A percentile compares a stretch with the other conserved stretches of the same genome.
Conservation (phyloP, 441 rosid genomes). For the Raphanus hybrid region DNA sequence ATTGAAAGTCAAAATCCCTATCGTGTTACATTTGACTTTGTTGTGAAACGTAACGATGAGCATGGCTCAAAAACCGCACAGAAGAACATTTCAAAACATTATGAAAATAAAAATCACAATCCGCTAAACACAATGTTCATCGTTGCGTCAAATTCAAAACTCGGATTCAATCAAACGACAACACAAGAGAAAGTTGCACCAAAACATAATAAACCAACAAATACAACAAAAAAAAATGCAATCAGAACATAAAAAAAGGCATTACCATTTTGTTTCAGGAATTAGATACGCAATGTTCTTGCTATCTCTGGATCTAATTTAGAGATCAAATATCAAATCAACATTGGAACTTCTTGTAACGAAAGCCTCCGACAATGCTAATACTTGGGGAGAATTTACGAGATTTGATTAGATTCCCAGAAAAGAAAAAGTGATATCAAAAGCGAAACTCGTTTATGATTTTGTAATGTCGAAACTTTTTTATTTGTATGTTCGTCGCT, state of each 20-base stretch:
- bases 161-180: conserved; percentile 14
- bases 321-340: conserved; percentile 39
- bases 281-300: conserved; percentile 26
- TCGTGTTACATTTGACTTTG: too few species aligned
- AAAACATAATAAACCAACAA: conserved; percentile 24
- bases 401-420: conserved; percentile 35
- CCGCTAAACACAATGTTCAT: not conserved
- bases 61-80: too few species aligned
- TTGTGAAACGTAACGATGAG: too few species aligned
- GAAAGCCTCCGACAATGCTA: conserved; percentile 20
- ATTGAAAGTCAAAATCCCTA: too few species aligned
- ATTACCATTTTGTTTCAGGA: conserved; percentile 40
- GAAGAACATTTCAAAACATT: too few species aligned
- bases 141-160: conserved; percentile 7
- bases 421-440: not conserved
- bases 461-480: conserved; percentile 6
- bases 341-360: conserved; percentile 33
- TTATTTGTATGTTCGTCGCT: not conserved
- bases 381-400: conserved; percentile 2
- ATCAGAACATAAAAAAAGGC: not conserved
- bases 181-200: not conserved
- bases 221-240: conserved; percentile 9
- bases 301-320: conserved; percentile 19
- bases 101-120: conserved; percentile 1
- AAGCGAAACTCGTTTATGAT: conserved; percentile 15